These are phyloP conservation scores for Xylaria flabelliformis DNA, from an alignment of 495 filamentous ascomycete species.

Conservation along the genomic window DNA sequence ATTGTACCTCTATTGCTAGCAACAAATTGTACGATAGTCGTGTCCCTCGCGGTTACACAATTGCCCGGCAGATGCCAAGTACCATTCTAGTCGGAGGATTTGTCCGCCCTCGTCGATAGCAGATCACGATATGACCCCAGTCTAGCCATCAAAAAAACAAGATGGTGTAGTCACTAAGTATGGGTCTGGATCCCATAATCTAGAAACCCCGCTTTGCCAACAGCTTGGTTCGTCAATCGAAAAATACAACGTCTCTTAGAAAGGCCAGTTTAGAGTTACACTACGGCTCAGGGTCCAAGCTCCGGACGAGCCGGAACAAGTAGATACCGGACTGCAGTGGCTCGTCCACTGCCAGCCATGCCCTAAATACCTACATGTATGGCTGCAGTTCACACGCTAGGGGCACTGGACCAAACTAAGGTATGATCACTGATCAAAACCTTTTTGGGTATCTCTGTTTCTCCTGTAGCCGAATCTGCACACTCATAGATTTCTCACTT, in stretches of 20 bases:
- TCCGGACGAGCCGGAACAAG: background rate
- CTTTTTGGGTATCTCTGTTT: background rate
- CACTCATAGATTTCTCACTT: background rate
- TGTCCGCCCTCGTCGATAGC: background rate
- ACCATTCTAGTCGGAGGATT: background rate
- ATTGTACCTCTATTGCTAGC: background rate
- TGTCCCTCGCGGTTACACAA: background rate
- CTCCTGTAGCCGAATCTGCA: background rate
- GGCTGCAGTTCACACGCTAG: background rate
- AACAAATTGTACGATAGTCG: background rate
- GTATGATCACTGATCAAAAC: background rate
- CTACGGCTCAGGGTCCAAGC: background rate
- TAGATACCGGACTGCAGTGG: background rate
- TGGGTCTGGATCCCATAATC: background rate
- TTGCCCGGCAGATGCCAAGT: background rate
- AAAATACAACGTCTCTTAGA: background rate
- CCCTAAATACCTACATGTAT: background rate
- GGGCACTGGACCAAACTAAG: background rate
- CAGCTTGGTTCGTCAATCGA: background rate
- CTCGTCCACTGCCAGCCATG: background rate
- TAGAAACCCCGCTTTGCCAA: background rate
- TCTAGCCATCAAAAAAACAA: background rate
- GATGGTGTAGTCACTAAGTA: background rate
- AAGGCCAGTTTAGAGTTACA: background rate
- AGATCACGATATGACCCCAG: background rate